Evolutionary conservation across 148 eudicot species (phyloP), one percentile per base, ranked within the genome.

Genomic region (Rheum nobile): DNA sequence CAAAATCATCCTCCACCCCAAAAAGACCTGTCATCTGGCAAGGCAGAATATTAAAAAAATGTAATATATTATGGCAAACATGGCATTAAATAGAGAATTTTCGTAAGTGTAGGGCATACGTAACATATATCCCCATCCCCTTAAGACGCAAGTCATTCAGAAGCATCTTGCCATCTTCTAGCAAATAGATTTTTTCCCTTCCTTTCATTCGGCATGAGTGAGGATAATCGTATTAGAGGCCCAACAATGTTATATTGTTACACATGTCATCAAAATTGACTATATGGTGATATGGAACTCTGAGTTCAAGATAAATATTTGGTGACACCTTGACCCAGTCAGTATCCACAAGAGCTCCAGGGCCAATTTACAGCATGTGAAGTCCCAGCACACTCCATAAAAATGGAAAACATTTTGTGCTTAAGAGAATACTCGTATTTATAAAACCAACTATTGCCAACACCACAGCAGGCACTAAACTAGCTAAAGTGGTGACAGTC

Each of bases 1-100:
- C 94, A 73, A 95, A 95, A 24, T 95, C 96, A 81, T 91, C 97
- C 70, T 72, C 96, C 78, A 80, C 84, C 70, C 98, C 97, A 77
- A 91, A 90, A 44, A 95, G 77, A 76, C 88, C 88, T 70, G 93
- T 87, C 98, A 95, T 89, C 98, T 95, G 89, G 17, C 39, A 65
- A 65, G 0, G 39, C 41, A 32, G 67, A 57, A 57, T 10, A 10
- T 2, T 24, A 16, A 1, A 57, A 26, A 10, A 57, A 3, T n/a
- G n/a, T 48, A 26, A 57, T 28, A 11, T 4, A 8, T 10, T 12
- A 11, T 12, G 41, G 10, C 41, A 65, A 32, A 11, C 6, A 65
- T 17, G 10, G 21, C 6, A 65, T 6, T 13, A 12, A 28, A 13
- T 26, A 11, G 12, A 28, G 1, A 12, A 61, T n/a, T 29, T 61